phyloP scores from a whole-genome alignment of 495 filamentous ascomycete genomes.

The Aspergillus panamensis region DNA sequence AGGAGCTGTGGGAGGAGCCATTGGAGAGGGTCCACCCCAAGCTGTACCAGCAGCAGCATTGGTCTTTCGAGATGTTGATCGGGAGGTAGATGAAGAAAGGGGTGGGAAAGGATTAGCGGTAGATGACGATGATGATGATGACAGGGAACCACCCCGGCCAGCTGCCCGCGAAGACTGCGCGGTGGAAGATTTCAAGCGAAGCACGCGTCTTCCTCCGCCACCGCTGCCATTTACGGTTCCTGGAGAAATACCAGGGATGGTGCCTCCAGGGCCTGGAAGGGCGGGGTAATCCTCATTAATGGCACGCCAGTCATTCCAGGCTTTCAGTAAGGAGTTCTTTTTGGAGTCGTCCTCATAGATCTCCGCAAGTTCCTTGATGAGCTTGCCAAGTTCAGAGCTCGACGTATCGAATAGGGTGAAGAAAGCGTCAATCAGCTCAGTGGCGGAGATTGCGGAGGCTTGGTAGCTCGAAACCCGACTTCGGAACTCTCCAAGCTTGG shows the following conservation, averaged over 20 bases:
- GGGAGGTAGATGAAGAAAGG: constrained; percentile 40
- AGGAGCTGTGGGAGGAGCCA: constrained; percentile 29
- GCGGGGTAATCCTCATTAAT: constrained; percentile 96
- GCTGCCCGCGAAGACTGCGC: constrained; percentile 66
- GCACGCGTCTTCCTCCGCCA: constrained; percentile 53
- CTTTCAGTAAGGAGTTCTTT: constrained; percentile 63
- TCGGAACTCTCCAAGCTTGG: constrained; percentile 75
- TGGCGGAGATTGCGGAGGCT: constrained; percentile 59
- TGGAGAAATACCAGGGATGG: constrained; percentile 47
- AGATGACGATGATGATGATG: constrained; percentile 29
- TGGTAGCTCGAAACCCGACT: constrained; percentile 71
- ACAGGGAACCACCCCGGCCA: constrained; percentile 40
- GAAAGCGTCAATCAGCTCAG: constrained; percentile 76
- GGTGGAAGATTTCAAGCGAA: constrained; percentile 74
- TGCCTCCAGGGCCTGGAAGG: constrained; percentile 67
- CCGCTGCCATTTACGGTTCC: constrained; percentile 36
- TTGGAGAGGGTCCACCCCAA: too few species aligned
- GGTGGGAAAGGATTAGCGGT: constrained; percentile 44
- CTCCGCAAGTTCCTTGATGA: constrained; percentile 89
- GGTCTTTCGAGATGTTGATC: constrained; percentile 28
- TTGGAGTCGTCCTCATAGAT: constrained; percentile 83
- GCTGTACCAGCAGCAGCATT: constrained; percentile 44
- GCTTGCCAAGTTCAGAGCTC: constrained; percentile 74
- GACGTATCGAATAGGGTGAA: constrained; percentile 78
- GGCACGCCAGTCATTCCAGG: constrained; percentile 92